Evolutionary conservation across 2,329 filamentous ascomycete genomes (phyloP).

Genomic region (Stagonosporopsis rhizophila): DNA sequence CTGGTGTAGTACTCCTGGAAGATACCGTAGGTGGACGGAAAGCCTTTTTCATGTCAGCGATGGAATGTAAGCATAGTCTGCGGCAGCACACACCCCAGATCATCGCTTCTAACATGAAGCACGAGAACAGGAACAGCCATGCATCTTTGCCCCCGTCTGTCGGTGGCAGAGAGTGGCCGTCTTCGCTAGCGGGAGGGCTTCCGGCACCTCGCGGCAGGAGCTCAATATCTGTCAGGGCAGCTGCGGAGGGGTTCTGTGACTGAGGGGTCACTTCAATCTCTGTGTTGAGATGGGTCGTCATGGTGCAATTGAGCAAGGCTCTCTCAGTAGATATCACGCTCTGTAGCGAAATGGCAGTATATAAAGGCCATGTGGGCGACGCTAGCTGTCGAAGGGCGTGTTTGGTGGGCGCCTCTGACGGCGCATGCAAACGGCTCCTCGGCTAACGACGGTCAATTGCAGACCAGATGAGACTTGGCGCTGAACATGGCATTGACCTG

Average conservation of each 20-base stretch:
- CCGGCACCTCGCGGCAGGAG: conserved; percentile 17
- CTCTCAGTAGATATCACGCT: neutral
- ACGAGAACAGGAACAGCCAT: conserved; percentile 43
- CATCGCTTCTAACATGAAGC: conserved; percentile 61
- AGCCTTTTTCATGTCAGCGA: conserved; percentile 27
- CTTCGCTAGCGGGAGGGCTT: conserved; percentile 28
- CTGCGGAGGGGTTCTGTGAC: conserved; percentile 19
- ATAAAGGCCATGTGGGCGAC: neutral
- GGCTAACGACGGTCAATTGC: neutral
- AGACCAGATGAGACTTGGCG: neutral
- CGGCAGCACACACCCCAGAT: conserved; percentile 45
- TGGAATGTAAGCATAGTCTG: neutral
- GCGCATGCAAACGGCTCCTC: neutral
- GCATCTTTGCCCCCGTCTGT: conserved; percentile 42
- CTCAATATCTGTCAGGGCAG: conserved; percentile 24
- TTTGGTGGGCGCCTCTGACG: neutral
- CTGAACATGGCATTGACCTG: neutral
- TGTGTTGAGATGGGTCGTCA: conserved; percentile 26
- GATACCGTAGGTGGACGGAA: conserved; percentile 40
- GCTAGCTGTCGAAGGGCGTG: conserved; percentile 16
- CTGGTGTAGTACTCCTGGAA: conserved; percentile 46
- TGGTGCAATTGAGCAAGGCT: conserved; percentile 1
- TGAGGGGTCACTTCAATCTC: conserved; percentile 24
- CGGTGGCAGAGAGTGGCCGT: conserved; percentile 35
- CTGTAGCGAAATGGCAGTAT: neutral